These are phyloP conservation scores for Mortierella sp. DNA, from an alignment of 371 early-diverging fungal genomes.

Conservation along the genomic window DNA sequence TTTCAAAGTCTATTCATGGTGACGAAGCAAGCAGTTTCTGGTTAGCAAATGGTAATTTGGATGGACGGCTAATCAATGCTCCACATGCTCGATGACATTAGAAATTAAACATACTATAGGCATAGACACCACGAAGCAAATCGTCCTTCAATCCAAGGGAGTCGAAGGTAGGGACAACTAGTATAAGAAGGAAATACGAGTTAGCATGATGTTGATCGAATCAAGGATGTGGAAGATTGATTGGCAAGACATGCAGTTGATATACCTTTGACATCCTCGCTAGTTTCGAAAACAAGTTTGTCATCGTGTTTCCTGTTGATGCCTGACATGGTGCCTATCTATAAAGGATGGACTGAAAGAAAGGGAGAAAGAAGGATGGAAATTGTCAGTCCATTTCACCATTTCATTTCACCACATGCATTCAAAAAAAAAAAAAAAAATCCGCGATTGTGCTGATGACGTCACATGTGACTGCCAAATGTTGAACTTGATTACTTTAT, in stretches of 20 bases:
- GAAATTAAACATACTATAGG: constrained; percentile 75
- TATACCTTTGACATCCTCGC: constrained; percentile 70
- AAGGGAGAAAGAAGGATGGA: too few relatives aligned
- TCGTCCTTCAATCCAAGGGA: constrained; percentile 94
- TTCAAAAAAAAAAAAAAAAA: not conserved
- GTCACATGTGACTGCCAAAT: too few relatives aligned
- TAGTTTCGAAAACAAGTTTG: constrained; percentile 74
- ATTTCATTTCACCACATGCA: too few relatives aligned
- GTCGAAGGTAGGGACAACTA: constrained; percentile 92
- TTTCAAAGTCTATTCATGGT: constrained; percentile 73
- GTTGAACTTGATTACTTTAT: too few relatives aligned
- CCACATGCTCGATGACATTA: not conserved
- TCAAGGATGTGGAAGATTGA: not conserved
- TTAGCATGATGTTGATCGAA: not conserved
- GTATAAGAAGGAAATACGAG: constrained; percentile 24
- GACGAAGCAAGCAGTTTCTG: not conserved
- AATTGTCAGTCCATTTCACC: not conserved
- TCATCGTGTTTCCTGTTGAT: constrained; percentile 65
- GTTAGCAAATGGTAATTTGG: not conserved
- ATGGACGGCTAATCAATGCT: not conserved
- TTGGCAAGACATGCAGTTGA: not conserved
- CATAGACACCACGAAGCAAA: constrained; percentile 97
- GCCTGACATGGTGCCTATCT: constrained; percentile 36
- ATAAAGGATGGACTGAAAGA: not conserved
- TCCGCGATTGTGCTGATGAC: too few relatives aligned